Evolutionary conservation across 306 rosid species (phyloP).

Genomic region (Begonia peltatifolia): DNA sequence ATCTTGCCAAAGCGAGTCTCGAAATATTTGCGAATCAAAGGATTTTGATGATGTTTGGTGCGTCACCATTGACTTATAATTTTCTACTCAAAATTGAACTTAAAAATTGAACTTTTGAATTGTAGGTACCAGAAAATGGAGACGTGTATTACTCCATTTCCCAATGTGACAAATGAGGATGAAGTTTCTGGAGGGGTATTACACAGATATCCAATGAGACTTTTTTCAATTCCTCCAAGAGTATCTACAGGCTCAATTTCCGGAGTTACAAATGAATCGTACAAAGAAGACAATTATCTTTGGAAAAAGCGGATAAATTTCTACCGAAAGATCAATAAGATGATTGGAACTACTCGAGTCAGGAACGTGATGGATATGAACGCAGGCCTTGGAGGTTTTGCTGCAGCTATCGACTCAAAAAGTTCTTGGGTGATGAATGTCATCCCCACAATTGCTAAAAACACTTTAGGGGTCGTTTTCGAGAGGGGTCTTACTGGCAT

Average conservation of each 20-base stretch:
- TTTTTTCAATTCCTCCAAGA: constrained; percentile 68
- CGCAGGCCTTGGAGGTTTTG: no score
- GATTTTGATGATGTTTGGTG: constrained; percentile 84
- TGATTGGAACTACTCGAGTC: no score
- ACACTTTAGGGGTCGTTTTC: no score
- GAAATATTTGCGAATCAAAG: constrained; percentile 27
- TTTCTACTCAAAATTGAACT: neutral
- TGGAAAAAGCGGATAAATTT: no score
- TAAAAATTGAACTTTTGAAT: neutral
- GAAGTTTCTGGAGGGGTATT: constrained; percentile 79
- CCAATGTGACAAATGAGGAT: constrained; percentile 36
- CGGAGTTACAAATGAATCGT: no score
- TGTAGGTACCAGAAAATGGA: constrained; percentile 81
- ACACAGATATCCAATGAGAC: constrained; percentile 77
- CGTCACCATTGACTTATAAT: constrained; percentile 11
- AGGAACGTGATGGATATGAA: no score
- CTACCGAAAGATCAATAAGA: no score
- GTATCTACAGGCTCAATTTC: constrained; percentile 38
- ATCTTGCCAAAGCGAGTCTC: constrained; percentile 49
- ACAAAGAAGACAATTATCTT: no score
- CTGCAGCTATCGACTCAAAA: no score
- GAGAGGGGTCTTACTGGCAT: no score
- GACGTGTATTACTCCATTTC: constrained; percentile 56
- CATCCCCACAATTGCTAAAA: no score
- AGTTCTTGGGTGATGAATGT: no score